Conservation (phyloP, 208 protist species). For the Trichomonas gallinae region DNA sequence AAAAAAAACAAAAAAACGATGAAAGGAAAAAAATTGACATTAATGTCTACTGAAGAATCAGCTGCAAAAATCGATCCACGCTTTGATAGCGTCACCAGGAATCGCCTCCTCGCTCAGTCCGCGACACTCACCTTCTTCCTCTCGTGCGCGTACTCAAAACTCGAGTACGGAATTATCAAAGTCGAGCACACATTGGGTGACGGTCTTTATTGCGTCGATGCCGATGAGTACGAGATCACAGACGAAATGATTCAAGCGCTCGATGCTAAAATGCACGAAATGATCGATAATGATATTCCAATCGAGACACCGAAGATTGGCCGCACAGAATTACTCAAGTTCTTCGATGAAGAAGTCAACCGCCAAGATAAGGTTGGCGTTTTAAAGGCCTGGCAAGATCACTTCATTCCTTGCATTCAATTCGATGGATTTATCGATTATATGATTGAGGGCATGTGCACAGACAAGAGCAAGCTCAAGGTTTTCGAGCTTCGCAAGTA, state of each 20-base stretch:
- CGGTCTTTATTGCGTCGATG: background rate
- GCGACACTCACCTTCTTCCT: background rate
- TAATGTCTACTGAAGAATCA: background rate
- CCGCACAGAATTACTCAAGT: background rate
- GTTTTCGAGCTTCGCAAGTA: background rate
- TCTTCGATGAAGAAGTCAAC: background rate
- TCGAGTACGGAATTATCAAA: background rate
- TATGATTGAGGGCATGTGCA: background rate
- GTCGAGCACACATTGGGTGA: background rate
- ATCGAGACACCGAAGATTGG: background rate
- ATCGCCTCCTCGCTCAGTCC: background rate
- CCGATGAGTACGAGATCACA: background rate
- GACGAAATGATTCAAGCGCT: background rate
- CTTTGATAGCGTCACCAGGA: background rate
- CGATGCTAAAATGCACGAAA: background rate
- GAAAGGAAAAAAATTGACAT: background rate
- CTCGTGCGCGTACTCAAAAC: background rate
- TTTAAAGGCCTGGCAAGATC: background rate
- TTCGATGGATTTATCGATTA: background rate
- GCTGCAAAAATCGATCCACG: background rate
- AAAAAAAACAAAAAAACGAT: background rate
- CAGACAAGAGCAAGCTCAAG: background rate
- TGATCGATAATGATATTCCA: background rate
- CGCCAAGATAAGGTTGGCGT: background rate
- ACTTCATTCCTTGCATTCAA: background rate